phyloP scores from a whole-genome alignment of 2,329 filamentous ascomycete species.

The Dactylellina sp. region DNA sequence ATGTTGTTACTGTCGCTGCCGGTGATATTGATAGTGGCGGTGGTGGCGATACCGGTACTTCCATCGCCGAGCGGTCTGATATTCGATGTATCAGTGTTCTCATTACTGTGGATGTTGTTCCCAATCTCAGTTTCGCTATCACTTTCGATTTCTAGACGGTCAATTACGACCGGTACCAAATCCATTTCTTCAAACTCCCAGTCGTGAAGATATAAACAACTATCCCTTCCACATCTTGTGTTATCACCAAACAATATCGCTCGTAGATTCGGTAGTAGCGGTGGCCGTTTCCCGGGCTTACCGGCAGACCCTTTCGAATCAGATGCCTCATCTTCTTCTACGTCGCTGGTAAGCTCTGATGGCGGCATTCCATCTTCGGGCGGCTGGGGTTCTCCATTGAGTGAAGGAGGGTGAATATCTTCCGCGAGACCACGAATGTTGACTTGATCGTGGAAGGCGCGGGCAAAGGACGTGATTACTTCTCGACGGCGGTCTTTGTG shows the following conservation, averaged over 20 bases:
- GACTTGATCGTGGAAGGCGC: slow-evolving; percentile 44
- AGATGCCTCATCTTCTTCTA: too few relatives aligned
- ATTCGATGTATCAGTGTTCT: background rate
- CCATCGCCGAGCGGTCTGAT: too few relatives aligned
- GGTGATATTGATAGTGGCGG: background rate
- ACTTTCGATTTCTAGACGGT: slow-evolving; percentile 20
- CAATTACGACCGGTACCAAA: slow-evolving; percentile 43
- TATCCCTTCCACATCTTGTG: slow-evolving; percentile 50
- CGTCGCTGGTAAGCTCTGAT: too few relatives aligned
- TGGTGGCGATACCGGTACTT: too few relatives aligned
- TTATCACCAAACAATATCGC: slow-evolving; percentile 47
- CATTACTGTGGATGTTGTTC: too few relatives aligned
- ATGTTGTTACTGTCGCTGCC: background rate
- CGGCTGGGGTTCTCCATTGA: too few relatives aligned
- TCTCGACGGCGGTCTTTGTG: slow-evolving; percentile 35
- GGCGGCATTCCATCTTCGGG: too few relatives aligned
- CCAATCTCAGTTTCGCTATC: background rate
- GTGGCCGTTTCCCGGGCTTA: background rate
- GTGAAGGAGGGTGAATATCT: slow-evolving; percentile 5
- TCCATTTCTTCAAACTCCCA: slow-evolving; percentile 56
- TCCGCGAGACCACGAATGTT: slow-evolving; percentile 39
- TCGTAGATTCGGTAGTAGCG: slow-evolving; percentile 34
- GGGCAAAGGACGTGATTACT: slow-evolving; percentile 46
- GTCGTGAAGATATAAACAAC: slow-evolving; percentile 47
- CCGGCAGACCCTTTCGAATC: too few relatives aligned